Base-by-base conservation (phyloP, 805 yeast genomes). In the Wickerhamiella lipophila region DNA sequence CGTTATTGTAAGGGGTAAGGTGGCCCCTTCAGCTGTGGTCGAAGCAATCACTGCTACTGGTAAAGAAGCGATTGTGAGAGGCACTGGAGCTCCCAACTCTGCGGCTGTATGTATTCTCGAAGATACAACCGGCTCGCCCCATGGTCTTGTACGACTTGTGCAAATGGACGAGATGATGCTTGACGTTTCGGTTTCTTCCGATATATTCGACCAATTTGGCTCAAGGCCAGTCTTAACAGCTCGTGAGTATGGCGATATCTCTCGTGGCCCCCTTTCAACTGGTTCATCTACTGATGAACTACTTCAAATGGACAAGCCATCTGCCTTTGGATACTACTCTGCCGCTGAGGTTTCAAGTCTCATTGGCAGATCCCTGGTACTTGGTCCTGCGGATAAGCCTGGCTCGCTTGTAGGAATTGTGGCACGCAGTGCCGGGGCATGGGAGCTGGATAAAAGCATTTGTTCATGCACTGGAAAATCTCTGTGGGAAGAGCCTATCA, bases 381-480 rank as follows among this genome's bases (percentile, higher is more conserved):
- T 25, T 49, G 54, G 7, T 50, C 51, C 42, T 44, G 54, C 50
- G 16, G 41, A 29, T 4, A 18, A 42, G 49, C 54, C 43, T 49
- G 43, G 46, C 26, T 52, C 60, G 12, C 65, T 83, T 8, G 80
- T 79, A 45, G 97, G 98, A 26, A 95, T 89, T 21, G 77, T 92
- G 60, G 97, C 97, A 0, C 75, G 97, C 59, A 82, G 94, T 58
- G 97, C 98, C 1, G 98, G 98, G 13, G 83, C 79, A 22, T 92
- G 97, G 96, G 95, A 89, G 61, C 92, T 92, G 65, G 84, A 82
- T 56, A 89, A 89, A 66, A 79, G 79, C 52, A 94, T 89, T 2
- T 89, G 98, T 65, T 80, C 89, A 29, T 92, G 97, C 64, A 79
- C 89, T 13, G 98, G 98, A 15, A 86, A 87, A 71, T 84, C 95